Evolutionary conservation across 352 stramenopile genomes (phyloP).

Genomic region (Globisporangium cylindrosporum): DNA sequence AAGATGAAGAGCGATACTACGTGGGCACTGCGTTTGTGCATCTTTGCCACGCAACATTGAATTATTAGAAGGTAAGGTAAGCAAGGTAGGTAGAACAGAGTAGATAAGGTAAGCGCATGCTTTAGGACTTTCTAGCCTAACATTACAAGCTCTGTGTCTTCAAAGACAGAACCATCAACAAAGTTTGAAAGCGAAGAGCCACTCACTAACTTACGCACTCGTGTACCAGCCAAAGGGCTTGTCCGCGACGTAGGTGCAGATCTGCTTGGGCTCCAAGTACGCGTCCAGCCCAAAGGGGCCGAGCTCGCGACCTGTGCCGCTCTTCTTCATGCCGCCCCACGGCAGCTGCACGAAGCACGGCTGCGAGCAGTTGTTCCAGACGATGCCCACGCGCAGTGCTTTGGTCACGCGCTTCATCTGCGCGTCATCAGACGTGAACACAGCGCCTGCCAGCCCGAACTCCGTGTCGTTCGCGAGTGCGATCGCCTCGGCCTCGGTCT

Average conservation of each 20-base stretch:
- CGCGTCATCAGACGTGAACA: conserved; percentile 57
- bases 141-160: neutral
- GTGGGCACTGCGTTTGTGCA: conserved; percentile 18
- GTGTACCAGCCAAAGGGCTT: conserved; percentile 68
- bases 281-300: conserved; percentile 56
- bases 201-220: conserved; percentile 18
- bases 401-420: conserved; percentile 62
- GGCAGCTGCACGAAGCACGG: conserved; percentile 58
- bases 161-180: neutral
- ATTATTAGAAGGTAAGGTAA: conserved; percentile 12
- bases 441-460: conserved; percentile 70
- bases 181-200: neutral
- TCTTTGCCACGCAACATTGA: conserved; percentile 10
- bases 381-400: conserved; percentile 46
- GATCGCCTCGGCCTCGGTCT: conserved; percentile 82
- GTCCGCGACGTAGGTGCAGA: conserved; percentile 67
- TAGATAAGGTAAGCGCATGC: neutral
- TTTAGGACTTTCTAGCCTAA: neutral
- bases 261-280: conserved; percentile 73
- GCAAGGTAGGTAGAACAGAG: neutral
- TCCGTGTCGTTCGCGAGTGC: conserved; percentile 65
- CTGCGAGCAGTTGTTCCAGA: conserved; percentile 74
- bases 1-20: conserved; percentile 1
- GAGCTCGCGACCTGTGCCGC: conserved; percentile 68
- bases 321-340: conserved; percentile 87